Conservation (phyloP, 176 grass and related monocot genomes). For the Carex scoparia region DNA sequence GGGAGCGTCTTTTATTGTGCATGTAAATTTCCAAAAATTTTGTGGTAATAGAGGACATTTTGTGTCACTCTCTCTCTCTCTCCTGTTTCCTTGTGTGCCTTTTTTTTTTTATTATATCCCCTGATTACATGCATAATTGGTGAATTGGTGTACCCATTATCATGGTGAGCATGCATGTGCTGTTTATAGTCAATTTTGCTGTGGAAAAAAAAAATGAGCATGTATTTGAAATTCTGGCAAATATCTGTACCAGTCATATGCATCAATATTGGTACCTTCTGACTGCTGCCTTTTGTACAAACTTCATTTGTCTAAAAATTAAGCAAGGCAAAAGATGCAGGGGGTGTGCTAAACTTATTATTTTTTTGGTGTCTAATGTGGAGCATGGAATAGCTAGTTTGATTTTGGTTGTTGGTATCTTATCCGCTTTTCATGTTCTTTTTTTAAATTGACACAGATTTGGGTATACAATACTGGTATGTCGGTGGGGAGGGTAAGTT, state of each 20-base stretch:
- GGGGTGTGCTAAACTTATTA: neutral
- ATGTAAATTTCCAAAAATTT: slow-evolving; percentile 76
- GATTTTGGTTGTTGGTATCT: neutral
- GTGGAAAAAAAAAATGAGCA: neutral
- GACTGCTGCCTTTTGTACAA: neutral
- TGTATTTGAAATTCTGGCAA: neutral
- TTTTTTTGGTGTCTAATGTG: neutral
- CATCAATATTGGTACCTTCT: neutral
- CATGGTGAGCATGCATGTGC: neutral
- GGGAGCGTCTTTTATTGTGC: slow-evolving; percentile 45
- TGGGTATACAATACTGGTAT: neutral
- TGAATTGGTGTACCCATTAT: neutral
- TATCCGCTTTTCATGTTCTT: neutral
- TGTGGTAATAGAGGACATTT: slow-evolving; percentile 60
- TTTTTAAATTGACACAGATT: neutral
- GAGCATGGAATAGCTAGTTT: neutral
- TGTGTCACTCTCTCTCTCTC: slow-evolving; percentile 15
- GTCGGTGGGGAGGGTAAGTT: neutral
- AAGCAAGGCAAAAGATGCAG: neutral
- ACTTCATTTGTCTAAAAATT: neutral
- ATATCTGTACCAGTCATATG: neutral
- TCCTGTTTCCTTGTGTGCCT: neutral
- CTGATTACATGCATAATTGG: neutral
- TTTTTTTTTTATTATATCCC: neutral
- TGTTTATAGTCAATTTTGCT: neutral